phyloP scores from a whole-genome alignment of 768 basidiomycete species.

The Serendipita indica region DNA sequence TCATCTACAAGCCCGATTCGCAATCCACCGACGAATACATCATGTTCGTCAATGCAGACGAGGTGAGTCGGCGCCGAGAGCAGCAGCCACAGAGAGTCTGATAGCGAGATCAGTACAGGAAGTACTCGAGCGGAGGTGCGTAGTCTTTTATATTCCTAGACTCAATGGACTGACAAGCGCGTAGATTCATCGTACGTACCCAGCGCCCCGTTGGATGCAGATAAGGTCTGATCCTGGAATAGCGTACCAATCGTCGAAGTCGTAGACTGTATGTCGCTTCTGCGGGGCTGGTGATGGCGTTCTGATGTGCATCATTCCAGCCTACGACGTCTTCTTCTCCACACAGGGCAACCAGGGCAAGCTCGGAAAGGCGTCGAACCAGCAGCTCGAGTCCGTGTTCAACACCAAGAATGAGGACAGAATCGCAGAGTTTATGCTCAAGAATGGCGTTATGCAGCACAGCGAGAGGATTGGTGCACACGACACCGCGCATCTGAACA shows the following conservation, averaged over 20 bases:
- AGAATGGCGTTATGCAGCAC: constrained; percentile 45
- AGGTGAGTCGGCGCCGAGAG: constrained; percentile 32
- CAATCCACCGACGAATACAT: constrained; percentile 60
- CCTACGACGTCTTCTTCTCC: constrained; percentile 57
- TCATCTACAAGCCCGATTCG: constrained; percentile 66
- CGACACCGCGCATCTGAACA: not conserved
- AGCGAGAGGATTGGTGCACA: constrained; percentile 24
- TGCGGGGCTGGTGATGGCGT: not conserved
- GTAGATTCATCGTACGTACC: not conserved
- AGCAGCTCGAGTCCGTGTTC: constrained; percentile 66
- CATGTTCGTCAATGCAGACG: constrained; percentile 46
- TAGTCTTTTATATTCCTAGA: constrained; percentile 13
- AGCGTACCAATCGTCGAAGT: constrained; percentile 57
- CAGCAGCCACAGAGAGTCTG: not conserved
- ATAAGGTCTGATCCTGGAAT: constrained; percentile 17
- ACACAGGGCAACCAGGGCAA: constrained; percentile 65
- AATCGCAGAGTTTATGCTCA: constrained; percentile 42
- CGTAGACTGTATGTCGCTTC: constrained; percentile 52
- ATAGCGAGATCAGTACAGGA: constrained; percentile 40
- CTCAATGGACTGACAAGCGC: not conserved
- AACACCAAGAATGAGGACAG: constrained; percentile 49
- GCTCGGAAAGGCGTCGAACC: constrained; percentile 59
- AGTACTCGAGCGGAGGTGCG: constrained; percentile 70
- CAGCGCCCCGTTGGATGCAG: not conserved
- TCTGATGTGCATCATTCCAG: constrained; percentile 24